phyloP scores from a whole-genome alignment of 306 rosid species.

The Canavalia gladiata region DNA sequence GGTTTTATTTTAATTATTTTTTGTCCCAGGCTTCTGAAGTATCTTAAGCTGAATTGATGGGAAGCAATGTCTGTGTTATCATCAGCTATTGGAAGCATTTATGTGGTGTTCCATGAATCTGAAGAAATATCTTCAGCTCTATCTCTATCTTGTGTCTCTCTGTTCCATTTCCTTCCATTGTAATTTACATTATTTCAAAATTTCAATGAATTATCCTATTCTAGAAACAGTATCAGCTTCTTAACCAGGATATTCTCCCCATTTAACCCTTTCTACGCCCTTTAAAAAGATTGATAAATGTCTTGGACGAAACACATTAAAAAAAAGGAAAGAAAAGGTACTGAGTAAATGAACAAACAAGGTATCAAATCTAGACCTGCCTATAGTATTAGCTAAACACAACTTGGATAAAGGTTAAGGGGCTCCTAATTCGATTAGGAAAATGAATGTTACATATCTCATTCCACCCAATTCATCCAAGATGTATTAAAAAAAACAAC shows the following conservation, averaged over 20 bases:
- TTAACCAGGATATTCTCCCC: background rate
- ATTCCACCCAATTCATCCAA: too few relatives aligned
- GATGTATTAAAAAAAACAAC: too few relatives aligned
- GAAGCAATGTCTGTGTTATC: slow-evolving; percentile 33
- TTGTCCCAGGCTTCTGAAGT: slow-evolving; percentile 63
- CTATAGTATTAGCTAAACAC: too few relatives aligned
- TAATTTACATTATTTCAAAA: slow-evolving; percentile 34
- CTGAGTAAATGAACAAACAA: background rate
- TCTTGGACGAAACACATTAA: too few relatives aligned
- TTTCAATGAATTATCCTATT: slow-evolving; percentile 41
- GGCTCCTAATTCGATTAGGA: too few relatives aligned
- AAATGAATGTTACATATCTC: too few relatives aligned
- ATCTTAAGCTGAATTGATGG: slow-evolving; percentile 55
- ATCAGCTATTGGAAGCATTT: slow-evolving; percentile 7
- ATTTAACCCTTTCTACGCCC: background rate
- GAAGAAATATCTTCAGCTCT: background rate
- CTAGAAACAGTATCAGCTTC: slow-evolving; percentile 18
- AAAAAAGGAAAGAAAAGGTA: background rate
- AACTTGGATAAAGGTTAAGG: too few relatives aligned
- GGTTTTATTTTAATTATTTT: background rate
- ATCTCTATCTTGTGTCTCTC: background rate
- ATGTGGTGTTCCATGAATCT: slow-evolving; percentile 34
- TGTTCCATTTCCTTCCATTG: slow-evolving; percentile 1
- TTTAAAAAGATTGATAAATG: background rate
- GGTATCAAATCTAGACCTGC: background rate